Conservation (phyloP, 1,284 basidiomycete genomes). For the Sparassis latifolia region DNA sequence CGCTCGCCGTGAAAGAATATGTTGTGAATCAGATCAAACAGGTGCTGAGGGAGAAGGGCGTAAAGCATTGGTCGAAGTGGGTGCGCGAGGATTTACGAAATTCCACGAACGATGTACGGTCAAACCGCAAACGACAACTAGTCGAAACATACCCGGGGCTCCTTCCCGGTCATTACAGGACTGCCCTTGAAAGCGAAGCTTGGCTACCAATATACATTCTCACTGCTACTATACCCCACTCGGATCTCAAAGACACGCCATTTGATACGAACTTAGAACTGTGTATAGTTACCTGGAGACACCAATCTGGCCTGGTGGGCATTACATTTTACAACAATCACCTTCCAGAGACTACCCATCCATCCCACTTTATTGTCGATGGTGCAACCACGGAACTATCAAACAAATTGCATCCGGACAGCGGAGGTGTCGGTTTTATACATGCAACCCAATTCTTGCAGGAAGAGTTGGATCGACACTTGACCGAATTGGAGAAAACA, state of each 20-base stretch:
- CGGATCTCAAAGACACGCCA: background rate
- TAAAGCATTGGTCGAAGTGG: constrained; percentile 3
- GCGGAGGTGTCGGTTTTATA: constrained; percentile 2
- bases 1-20: constrained; percentile 4
- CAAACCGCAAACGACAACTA: constrained; percentile 2
- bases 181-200: background rate
- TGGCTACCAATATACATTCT: constrained; percentile 11
- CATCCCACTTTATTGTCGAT: constrained; percentile 1
- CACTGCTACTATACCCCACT: constrained; percentile 1
- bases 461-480: background rate
- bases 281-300: constrained; percentile 9
- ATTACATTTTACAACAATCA: constrained; percentile 12
- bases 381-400: background rate
- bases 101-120: background rate
- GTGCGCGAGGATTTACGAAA: constrained; percentile 8
- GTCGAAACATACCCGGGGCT: constrained; percentile 5
- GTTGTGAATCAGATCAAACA: constrained; percentile 9
- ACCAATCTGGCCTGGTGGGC: background rate
- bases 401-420: background rate
- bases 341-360: background rate
- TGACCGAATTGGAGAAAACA: background rate
- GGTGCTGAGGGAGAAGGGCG: constrained; percentile 2
- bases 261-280: background rate
- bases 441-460: background rate
- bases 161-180: constrained; percentile 5